Evolutionary conservation across 2,329 filamentous ascomycete genomes (phyloP).

Genomic region (Penicillium brasilianum): DNA sequence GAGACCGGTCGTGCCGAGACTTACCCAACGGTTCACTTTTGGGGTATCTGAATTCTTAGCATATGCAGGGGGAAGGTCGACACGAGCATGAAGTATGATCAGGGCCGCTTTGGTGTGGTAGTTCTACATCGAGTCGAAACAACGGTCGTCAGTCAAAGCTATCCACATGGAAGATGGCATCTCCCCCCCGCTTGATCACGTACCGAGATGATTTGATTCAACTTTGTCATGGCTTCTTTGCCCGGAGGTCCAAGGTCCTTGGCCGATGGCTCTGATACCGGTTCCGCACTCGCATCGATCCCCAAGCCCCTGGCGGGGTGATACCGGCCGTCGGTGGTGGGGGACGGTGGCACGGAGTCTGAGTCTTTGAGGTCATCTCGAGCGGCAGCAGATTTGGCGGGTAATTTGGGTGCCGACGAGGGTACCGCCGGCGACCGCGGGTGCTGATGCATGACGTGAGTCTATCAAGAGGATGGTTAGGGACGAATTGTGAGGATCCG

Average conservation of each 20-base stretch:
- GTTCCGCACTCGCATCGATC: constrained; percentile 55
- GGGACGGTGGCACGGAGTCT: constrained; percentile 58
- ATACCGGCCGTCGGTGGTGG: constrained; percentile 57
- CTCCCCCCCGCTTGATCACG: constrained; percentile 19
- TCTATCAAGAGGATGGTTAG: constrained; percentile 9
- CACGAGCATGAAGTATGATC: constrained; percentile 79
- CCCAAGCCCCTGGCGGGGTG: constrained; percentile 57
- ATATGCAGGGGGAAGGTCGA: constrained; percentile 67
- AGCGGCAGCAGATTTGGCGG: constrained; percentile 72
- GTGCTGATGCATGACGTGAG: constrained; percentile 81
- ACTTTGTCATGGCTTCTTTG: constrained; percentile 73
- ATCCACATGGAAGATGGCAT: not conserved
- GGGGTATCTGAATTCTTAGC: constrained; percentile 62
- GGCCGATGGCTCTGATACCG: constrained; percentile 23
- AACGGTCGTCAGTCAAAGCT: constrained; percentile 17
- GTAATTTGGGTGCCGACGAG: constrained; percentile 73
- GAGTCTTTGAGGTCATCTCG: constrained; percentile 78
- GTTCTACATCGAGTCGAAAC: constrained; percentile 63
- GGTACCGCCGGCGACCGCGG: constrained; percentile 70
- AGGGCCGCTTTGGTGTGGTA: constrained; percentile 88
- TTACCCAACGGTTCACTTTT: constrained; percentile 85
- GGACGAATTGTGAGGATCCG: constrained; percentile 5
- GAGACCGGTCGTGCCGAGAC: constrained; percentile 38
- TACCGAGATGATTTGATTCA: constrained; percentile 94
- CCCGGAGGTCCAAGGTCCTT: constrained; percentile 57